Evolutionary conservation across 352 stramenopile species (phyloP).

Genomic region (Phytophthora tubulina): DNA sequence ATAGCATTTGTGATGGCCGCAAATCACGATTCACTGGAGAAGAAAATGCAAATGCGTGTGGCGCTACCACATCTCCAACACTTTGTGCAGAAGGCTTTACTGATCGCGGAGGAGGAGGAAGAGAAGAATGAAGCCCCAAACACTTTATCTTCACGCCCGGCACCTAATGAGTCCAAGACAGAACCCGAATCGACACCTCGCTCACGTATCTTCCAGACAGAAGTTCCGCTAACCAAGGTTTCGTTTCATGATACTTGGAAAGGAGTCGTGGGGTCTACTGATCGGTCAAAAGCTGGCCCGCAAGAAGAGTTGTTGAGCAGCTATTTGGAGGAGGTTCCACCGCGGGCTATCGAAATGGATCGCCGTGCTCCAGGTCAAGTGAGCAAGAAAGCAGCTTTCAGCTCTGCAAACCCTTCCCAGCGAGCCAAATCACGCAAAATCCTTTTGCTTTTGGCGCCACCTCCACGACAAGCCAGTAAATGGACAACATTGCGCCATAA

Average conservation of each 20-base stretch:
- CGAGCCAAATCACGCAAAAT: slow-evolving; percentile 33
- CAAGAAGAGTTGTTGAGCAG: slow-evolving; percentile 26
- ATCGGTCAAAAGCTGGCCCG: background rate
- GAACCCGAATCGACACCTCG: slow-evolving; percentile 15
- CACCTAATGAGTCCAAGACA: background rate
- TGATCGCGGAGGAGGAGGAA: slow-evolving; percentile 38
- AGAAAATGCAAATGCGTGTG: slow-evolving; percentile 31
- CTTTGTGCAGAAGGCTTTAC: slow-evolving; percentile 41
- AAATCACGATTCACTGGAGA: slow-evolving; percentile 32
- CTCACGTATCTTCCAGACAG: slow-evolving; percentile 30
- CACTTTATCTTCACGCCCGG: too few species aligned
- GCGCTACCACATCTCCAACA: slow-evolving; percentile 40
- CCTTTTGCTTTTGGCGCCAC: slow-evolving; percentile 24
- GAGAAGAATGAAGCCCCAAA: background rate
- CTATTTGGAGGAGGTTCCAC: slow-evolving; percentile 32
- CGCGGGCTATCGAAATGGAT: slow-evolving; percentile 31
- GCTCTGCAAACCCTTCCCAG: slow-evolving; percentile 26
- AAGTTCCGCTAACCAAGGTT: slow-evolving; percentile 19
- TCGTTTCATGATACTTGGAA: background rate
- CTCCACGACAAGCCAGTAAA: slow-evolving; percentile 30
- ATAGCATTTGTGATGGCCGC: slow-evolving; percentile 37
- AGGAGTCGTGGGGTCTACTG: too few species aligned
- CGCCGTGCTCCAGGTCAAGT: slow-evolving; percentile 31
- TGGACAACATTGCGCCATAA: slow-evolving; percentile 40
- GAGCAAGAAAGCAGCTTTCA: slow-evolving; percentile 26